These are phyloP conservation scores for Cladosporium sp. DNA, from an alignment of 2,329 filamentous ascomycete genomes.

Conservation along the genomic window DNA sequence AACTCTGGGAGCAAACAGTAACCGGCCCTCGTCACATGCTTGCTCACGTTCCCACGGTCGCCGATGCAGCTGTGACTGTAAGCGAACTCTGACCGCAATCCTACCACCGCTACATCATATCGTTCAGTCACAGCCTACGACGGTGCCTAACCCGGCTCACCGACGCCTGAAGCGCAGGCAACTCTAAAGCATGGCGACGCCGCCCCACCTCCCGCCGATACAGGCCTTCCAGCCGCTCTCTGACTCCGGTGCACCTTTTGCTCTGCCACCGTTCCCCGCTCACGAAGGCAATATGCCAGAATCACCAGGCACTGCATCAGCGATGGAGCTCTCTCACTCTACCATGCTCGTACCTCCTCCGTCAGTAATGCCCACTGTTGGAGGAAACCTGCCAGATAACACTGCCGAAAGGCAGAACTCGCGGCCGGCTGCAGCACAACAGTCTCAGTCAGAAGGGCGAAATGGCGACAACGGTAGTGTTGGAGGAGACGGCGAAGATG, in stretches of 20 bases:
- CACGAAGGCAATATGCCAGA: conserved; percentile 2
- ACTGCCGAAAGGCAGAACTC: background rate
- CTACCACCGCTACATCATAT: too few relatives aligned
- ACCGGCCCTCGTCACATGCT: too few relatives aligned
- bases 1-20: too few relatives aligned
- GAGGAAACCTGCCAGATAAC: conserved; percentile 1
- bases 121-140: too few relatives aligned
- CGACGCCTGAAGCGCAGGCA: too few relatives aligned
- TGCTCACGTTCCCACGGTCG: too few relatives aligned
- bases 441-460: background rate
- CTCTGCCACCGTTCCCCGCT: conserved; percentile 2
- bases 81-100: too few relatives aligned
- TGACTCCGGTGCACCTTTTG: conserved; percentile 1
- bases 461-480: conserved; percentile 16
- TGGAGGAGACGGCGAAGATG: conserved; percentile 13
- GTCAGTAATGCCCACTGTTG: background rate
- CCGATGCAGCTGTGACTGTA: too few relatives aligned
- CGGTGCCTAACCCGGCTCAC: too few relatives aligned
- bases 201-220: conserved; percentile 8
- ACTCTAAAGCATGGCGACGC: conserved; percentile 1
- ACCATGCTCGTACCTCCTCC: conserved; percentile 9
- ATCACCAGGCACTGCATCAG: conserved; percentile 1
- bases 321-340: conserved; percentile 10
- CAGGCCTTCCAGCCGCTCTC: conserved; percentile 6
- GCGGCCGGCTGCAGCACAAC: background rate